Evolutionary conservation across 257 asterid genomes (phyloP).

Genomic region (Nemophila menziesii): DNA sequence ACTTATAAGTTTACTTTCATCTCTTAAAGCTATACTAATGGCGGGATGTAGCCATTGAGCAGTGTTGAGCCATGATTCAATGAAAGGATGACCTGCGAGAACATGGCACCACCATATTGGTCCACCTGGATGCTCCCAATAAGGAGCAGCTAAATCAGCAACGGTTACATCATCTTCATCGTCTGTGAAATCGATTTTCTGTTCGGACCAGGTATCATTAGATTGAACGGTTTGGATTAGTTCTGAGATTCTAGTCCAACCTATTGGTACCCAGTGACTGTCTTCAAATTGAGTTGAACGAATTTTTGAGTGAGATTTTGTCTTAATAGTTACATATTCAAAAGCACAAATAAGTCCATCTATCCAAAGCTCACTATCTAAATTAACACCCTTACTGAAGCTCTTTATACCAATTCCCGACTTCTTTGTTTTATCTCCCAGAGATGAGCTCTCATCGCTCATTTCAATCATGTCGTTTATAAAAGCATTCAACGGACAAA

Average conservation of each 20-base stretch:
- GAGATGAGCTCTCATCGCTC: slow-evolving; percentile 30
- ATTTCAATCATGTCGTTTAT: slow-evolving; percentile 22
- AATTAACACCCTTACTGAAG: slow-evolving; percentile 29
- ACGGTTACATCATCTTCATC: slow-evolving; percentile 72
- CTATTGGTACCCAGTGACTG: slow-evolving; percentile 76
- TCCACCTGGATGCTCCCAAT: slow-evolving; percentile 88
- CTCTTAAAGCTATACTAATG: slow-evolving; percentile 70
- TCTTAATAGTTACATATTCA: slow-evolving; percentile 41
- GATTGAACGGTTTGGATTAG: slow-evolving; percentile 58
- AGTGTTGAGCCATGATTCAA: slow-evolving; percentile 65
- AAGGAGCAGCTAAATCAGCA: slow-evolving; percentile 88
- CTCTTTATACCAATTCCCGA: slow-evolving; percentile 36
- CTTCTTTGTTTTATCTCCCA: slow-evolving; percentile 26
- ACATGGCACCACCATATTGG: slow-evolving; percentile 99
- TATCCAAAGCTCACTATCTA: slow-evolving; percentile 67
- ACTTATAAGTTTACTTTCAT: slow-evolving; percentile 82
- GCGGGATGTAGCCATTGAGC: slow-evolving; percentile 97
- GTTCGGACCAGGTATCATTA: slow-evolving; percentile 50
- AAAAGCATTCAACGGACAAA: too few relatives aligned
- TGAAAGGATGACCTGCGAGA: slow-evolving; percentile 62
- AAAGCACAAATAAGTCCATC: slow-evolving; percentile 91
- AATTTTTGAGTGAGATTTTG: slow-evolving; percentile 27
- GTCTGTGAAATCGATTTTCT: slow-evolving; percentile 37
- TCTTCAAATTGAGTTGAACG: slow-evolving; percentile 29
- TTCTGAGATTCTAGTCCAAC: slow-evolving; percentile 76